Evolutionary conservation across 306 rosid genomes (phyloP).

Genomic region (Cucumis cinereus): DNA sequence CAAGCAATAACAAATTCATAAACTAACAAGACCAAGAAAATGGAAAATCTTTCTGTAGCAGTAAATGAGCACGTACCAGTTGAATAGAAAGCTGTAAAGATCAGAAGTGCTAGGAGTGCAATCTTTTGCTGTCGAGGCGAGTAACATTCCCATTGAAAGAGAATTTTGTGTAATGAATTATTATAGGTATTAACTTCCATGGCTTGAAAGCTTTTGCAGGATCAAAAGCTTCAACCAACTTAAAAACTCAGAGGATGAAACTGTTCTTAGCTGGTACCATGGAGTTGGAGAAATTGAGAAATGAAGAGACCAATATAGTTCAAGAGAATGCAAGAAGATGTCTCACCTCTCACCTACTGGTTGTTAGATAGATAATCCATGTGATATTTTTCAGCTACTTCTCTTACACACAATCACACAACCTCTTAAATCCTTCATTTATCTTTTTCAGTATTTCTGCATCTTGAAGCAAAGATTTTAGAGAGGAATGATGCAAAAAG

Average conservation of each 20-base stretch:
- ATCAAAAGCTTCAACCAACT: neutral
- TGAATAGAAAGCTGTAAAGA: neutral
- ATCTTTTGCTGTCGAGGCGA: neutral
- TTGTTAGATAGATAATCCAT: slow-evolving; percentile 15
- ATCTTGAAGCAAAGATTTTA: slow-evolving; percentile 12
- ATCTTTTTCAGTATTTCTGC: slow-evolving; percentile 8
- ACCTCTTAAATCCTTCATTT: slow-evolving; percentile 8
- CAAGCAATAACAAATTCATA: neutral
- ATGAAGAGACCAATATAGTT: neutral
- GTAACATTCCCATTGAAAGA: neutral
- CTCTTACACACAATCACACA: neutral
- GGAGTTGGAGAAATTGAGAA: neutral
- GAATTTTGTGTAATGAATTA: neutral
- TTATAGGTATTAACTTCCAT: slow-evolving; percentile 3
- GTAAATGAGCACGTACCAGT: neutral
- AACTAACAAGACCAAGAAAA: neutral
- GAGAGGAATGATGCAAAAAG: slow-evolving; percentile 11
- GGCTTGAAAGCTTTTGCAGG: slow-evolving; percentile 1
- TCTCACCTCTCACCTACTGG: slow-evolving; percentile 11
- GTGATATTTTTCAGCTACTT: slow-evolving; percentile 4
- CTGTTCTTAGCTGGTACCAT: neutral
- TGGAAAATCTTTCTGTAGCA: neutral
- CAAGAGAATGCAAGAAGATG: neutral
- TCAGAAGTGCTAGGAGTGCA: neutral
- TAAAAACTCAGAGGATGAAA: neutral